Conservation (phyloP, 768 basidiomycete species). For the Coprinellus micaceus region DNA sequence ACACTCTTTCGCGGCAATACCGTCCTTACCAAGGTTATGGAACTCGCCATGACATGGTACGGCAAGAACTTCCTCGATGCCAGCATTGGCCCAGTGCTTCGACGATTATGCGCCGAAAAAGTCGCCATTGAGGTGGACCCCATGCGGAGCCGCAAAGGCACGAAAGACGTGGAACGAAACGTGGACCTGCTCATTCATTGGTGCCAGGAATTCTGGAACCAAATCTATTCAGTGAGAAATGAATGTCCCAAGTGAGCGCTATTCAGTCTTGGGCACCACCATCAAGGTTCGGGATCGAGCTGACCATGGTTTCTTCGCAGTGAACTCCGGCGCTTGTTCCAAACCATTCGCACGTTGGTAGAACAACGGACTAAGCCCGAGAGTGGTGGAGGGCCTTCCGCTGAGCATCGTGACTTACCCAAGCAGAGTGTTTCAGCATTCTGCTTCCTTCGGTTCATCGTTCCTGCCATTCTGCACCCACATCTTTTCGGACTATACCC, state of each 20-base stretch:
- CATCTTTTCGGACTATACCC: conserved; percentile 77
- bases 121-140: conserved; percentile 83
- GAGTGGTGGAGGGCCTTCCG: conserved; percentile 30
- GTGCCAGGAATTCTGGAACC: conserved; percentile 78
- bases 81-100: conserved; percentile 69
- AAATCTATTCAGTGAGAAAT: conserved; percentile 68
- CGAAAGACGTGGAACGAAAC: conserved; percentile 62
- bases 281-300: not conserved
- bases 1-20: conserved; percentile 73
- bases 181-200: conserved; percentile 69
- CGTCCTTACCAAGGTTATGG: conserved; percentile 69
- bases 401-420: conserved; percentile 53
- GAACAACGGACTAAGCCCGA: conserved; percentile 52
- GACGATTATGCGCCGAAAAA: conserved; percentile 66
- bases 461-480: conserved; percentile 86
- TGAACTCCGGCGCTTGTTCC: conserved; percentile 69
- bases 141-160: conserved; percentile 54
- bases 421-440: conserved; percentile 88
- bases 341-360: conserved; percentile 67
- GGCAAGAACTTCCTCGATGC: conserved; percentile 78
- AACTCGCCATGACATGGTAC: conserved; percentile 77
- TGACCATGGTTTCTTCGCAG: conserved; percentile 33
- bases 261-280: not conserved
- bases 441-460: conserved; percentile 85
- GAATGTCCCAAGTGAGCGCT: conserved; percentile 71